Percentiles rank a stretch among this genome's conserved stretches.
phyloP scores from a whole-genome alignment of 139 green algal genomes.

The Gonium pectorale region DNA sequence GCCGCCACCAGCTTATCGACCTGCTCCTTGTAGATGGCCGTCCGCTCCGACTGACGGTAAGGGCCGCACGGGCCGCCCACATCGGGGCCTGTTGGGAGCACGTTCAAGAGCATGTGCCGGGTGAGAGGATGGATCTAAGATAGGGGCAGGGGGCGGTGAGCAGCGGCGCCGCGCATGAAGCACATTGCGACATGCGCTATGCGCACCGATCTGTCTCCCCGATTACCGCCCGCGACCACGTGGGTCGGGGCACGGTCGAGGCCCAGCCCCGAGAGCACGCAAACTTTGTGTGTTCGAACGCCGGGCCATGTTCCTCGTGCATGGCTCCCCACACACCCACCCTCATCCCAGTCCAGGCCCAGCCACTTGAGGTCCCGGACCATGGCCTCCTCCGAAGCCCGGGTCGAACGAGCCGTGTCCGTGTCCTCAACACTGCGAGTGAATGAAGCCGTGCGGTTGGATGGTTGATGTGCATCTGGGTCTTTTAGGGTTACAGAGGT shows the following conservation, averaged over 20 bases:
- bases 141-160: too few species aligned
- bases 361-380: conserved; percentile 95
- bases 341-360: conserved; percentile 97
- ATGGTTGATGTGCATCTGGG: too few species aligned
- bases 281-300: too few species aligned
- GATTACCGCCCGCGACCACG: too few species aligned
- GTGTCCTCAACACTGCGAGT: conserved; percentile 95
- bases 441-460: too few species aligned
- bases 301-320: background rate
- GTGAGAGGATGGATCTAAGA: too few species aligned
- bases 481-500: too few species aligned
- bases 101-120: background rate
- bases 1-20: conserved; percentile 90
- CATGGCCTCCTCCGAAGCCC: conserved; percentile 91
- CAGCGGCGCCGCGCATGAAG: too few species aligned
- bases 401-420: conserved; percentile 92
- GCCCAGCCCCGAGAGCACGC: too few species aligned
- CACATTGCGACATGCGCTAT: too few species aligned
- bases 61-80: conserved; percentile 86
- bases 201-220: too few species aligned
- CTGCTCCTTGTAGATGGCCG: conserved; percentile 92
- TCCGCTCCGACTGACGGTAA: conserved; percentile 97
- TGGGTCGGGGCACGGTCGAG: too few species aligned
- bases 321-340: conserved; percentile 50
- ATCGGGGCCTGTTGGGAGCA: conserved; percentile 94